phyloP scores from a whole-genome alignment of 2,329 filamentous ascomycete species.

The Didymella pinodella region DNA sequence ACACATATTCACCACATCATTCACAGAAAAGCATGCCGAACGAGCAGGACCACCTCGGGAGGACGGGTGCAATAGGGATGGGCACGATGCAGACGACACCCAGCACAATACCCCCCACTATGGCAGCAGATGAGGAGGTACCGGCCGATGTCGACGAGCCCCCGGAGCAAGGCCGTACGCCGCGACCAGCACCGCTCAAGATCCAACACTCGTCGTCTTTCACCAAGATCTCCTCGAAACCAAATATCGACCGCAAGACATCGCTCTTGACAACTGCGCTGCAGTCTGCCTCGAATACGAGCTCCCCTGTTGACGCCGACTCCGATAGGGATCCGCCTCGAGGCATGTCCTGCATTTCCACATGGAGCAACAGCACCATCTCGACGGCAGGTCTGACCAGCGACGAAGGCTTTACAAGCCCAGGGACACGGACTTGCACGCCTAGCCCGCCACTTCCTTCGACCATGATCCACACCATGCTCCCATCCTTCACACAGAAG shows the following conservation, averaged over 20 bases:
- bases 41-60: constrained; percentile 41
- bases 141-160: constrained; percentile 86
- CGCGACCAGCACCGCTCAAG: constrained; percentile 51
- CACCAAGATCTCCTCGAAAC: constrained; percentile 56
- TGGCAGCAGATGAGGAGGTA: constrained; percentile 66
- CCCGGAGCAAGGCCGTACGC: constrained; percentile 71
- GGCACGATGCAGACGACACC: constrained; percentile 43
- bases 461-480: constrained; percentile 53
- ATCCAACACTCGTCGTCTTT: constrained; percentile 55
- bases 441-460: constrained; percentile 84
- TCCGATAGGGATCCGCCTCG: constrained; percentile 46
- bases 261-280: constrained; percentile 90
- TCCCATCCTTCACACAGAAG: constrained; percentile 51
- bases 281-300: constrained; percentile 57
- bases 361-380: constrained; percentile 80
- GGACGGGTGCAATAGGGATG: constrained; percentile 25
- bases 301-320: constrained; percentile 54
- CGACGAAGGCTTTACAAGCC: constrained; percentile 89
- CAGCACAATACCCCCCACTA: constrained; percentile 36
- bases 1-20: constrained; percentile 6
- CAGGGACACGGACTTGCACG: constrained; percentile 79
- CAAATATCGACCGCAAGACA: constrained; percentile 66
- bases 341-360: constrained; percentile 65
- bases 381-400: constrained; percentile 95
- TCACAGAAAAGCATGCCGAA: constrained; percentile 41